phyloP scores from a whole-genome alignment of 2,329 filamentous ascomycete genomes.

The Colletotrichum acutatum region DNA sequence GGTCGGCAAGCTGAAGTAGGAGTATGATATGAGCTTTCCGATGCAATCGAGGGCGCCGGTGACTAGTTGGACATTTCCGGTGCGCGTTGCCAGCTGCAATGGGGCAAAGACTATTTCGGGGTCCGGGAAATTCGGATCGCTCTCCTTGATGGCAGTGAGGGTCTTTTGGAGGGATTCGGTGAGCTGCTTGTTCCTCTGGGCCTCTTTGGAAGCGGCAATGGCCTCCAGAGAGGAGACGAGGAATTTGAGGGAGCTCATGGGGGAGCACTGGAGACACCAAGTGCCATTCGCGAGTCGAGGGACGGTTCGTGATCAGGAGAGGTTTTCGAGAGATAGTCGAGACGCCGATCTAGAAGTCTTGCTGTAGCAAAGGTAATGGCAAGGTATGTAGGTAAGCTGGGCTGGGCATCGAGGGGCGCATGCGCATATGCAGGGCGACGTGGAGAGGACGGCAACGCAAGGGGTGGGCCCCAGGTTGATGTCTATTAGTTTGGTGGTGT shows the following conservation, averaged over 20 bases:
- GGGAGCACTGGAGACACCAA: conserved; percentile 59
- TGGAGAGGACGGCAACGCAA: conserved; percentile 10
- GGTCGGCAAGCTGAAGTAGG: conserved; percentile 87
- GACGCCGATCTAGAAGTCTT: neutral
- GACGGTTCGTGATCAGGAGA: conserved; percentile 5
- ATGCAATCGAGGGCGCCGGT: conserved; percentile 96
- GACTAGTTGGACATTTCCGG: conserved; percentile 84
- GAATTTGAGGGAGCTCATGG: conserved; percentile 94
- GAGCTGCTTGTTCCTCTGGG: conserved; percentile 85
- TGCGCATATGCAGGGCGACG: conserved; percentile 33
- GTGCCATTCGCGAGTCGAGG: conserved; percentile 54
- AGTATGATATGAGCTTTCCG: conserved; percentile 98
- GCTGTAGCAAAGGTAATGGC: neutral
- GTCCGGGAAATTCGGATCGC: conserved; percentile 83
- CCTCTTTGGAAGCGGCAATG: conserved; percentile 92
- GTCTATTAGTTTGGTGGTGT: neutral
- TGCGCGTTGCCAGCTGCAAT: conserved; percentile 88
- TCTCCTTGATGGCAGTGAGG: conserved; percentile 85
- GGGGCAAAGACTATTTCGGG: conserved; percentile 94
- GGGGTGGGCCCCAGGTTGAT: neutral
- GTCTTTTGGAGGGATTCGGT: conserved; percentile 85
- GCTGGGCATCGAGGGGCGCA: conserved; percentile 31
- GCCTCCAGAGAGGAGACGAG: conserved; percentile 92
- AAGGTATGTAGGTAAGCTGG: conserved; percentile 17
- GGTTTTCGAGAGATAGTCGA: neutral